Percentiles rank a stretch among this genome's conserved stretches.
Conservation (phyloP, 148 eudicot genomes). For the Silene conica region DNA sequence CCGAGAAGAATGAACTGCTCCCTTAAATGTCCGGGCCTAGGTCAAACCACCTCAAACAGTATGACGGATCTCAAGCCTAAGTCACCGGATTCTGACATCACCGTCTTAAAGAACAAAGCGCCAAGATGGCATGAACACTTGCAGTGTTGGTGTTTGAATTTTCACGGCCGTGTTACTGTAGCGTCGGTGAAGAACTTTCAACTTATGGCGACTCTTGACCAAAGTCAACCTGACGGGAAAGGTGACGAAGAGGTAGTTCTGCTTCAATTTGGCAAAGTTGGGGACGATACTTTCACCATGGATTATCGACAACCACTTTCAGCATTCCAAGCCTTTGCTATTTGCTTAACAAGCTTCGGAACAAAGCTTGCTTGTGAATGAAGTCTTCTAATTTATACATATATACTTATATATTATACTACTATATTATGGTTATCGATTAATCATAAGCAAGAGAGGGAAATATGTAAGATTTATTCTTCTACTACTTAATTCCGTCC, state of each 20-base stretch:
- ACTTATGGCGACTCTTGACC: slow-evolving; percentile 72
- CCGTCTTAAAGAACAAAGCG: slow-evolving; percentile 74
- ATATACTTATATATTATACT: too few relatives aligned
- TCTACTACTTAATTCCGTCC: background rate
- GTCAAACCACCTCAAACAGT: slow-evolving; percentile 24
- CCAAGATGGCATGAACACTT: slow-evolving; percentile 96
- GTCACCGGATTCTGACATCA: slow-evolving; percentile 29
- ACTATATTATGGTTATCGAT: background rate
- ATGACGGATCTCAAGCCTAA: slow-evolving; percentile 27
- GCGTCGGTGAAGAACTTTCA: slow-evolving; percentile 98
- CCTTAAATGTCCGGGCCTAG: slow-evolving; percentile 48
- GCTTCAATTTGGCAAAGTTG: slow-evolving; percentile 94
- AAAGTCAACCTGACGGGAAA: slow-evolving; percentile 81
- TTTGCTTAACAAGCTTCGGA: slow-evolving; percentile 93
- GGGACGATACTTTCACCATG: slow-evolving; percentile 86
- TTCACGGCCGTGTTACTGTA: slow-evolving; percentile 90
- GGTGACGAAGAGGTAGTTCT: slow-evolving; percentile 87
- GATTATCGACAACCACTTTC: slow-evolving; percentile 92
- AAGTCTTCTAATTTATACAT: slow-evolving; percentile 7
- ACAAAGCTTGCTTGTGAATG: slow-evolving; percentile 95
- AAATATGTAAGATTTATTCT: slow-evolving; percentile 1
- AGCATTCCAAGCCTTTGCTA: slow-evolving; percentile 92
- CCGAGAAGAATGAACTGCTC: slow-evolving; percentile 91
- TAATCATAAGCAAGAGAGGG: slow-evolving; percentile 10
- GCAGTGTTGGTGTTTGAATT: slow-evolving; percentile 98